A percentile compares a stretch with the other conserved stretches of the same genome.
phyloP scores from a whole-genome alignment of 2,329 filamentous ascomycete species.

The Fusarium proliferatum region DNA sequence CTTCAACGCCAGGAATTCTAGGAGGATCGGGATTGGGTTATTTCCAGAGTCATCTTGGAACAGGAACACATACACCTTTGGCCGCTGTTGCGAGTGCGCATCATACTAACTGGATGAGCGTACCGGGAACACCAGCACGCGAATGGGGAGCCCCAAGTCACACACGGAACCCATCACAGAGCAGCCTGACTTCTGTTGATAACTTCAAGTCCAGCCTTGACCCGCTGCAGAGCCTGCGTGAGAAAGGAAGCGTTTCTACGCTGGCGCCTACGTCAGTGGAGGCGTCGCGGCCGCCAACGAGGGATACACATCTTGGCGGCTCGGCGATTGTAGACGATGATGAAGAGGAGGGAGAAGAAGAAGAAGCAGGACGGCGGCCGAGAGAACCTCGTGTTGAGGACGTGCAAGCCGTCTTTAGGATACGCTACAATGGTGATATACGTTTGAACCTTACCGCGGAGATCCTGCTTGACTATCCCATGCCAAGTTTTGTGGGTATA shows the following conservation, averaged over 20 bases:
- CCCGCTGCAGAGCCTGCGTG: conserved; percentile 60
- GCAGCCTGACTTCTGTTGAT: conserved; percentile 59
- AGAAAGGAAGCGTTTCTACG: conserved; percentile 72
- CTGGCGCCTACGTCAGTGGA: conserved; percentile 65
- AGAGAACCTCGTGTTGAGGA: conserved; percentile 85
- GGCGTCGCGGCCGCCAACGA: conserved; percentile 67
- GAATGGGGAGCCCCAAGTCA: conserved; percentile 45
- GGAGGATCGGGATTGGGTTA: conserved; percentile 84
- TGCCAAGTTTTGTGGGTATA: conserved; percentile 97
- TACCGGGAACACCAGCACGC: conserved; percentile 28
- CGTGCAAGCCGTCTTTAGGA: conserved; percentile 90
- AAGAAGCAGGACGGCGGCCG: conserved; percentile 26
- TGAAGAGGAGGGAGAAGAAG: conserved; percentile 46
- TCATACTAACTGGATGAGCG: conserved; percentile 51
- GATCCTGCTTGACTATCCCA: conserved; percentile 96
- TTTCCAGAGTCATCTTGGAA: conserved; percentile 82
- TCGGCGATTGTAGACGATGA: conserved; percentile 55
- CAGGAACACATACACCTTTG: conserved; percentile 81
- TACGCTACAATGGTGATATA: conserved; percentile 88
- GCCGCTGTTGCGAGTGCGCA: conserved; percentile 80
- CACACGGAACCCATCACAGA: conserved; percentile 58
- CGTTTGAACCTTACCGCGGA: conserved; percentile 91
- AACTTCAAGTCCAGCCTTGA: conserved; percentile 52
- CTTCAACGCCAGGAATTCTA: conserved; percentile 71
- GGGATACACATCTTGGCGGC: conserved; percentile 57